Conservation (phyloP, 805 yeast genomes). For the Dipodascus geniculatus region DNA sequence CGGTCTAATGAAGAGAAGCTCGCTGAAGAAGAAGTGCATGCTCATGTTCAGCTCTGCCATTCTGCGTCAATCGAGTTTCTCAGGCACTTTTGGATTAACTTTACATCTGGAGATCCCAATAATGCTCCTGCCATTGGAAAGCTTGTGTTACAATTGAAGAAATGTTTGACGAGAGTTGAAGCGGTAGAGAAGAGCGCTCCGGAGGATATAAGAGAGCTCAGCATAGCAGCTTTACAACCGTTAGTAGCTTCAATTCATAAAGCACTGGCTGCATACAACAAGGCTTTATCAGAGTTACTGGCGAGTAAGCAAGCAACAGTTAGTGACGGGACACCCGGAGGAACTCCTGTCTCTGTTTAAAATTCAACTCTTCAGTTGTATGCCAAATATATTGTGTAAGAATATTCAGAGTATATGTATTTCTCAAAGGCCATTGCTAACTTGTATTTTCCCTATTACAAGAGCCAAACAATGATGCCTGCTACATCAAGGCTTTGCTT, state of each 20-base stretch:
- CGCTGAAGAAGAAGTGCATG: slow-evolving; percentile 30
- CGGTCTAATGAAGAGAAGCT: slow-evolving; percentile 8
- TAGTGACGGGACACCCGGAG: not conserved
- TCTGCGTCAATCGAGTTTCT: slow-evolving; percentile 66
- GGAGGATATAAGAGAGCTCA: slow-evolving; percentile 11
- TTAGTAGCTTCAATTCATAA: slow-evolving; percentile 32
- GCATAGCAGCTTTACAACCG: slow-evolving; percentile 29
- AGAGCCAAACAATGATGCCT: too few relatives aligned
- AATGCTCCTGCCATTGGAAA: slow-evolving; percentile 34
- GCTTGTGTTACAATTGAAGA: slow-evolving; percentile 37
- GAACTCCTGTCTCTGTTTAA: not conserved
- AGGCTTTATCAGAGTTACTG: slow-evolving; percentile 22
- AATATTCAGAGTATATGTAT: too few relatives aligned
- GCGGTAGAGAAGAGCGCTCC: slow-evolving; percentile 20
- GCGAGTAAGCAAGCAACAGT: not conserved
- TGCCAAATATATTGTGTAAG: too few relatives aligned
- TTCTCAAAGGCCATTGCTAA: too few relatives aligned
- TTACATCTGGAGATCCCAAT: slow-evolving; percentile 25
- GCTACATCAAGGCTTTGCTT: too few relatives aligned
- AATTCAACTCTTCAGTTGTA: too few relatives aligned
- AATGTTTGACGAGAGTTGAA: slow-evolving; percentile 35
- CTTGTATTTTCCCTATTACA: too few relatives aligned
- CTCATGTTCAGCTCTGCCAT: slow-evolving; percentile 48
- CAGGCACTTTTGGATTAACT: slow-evolving; percentile 52
- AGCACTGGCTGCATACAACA: slow-evolving; percentile 39